A percentile compares a stretch with the other conserved stretches of the same genome.
These are phyloP conservation scores for Agapanthus africanus DNA, from an alignment of 106 monocot species.

Conservation along the genomic window DNA sequence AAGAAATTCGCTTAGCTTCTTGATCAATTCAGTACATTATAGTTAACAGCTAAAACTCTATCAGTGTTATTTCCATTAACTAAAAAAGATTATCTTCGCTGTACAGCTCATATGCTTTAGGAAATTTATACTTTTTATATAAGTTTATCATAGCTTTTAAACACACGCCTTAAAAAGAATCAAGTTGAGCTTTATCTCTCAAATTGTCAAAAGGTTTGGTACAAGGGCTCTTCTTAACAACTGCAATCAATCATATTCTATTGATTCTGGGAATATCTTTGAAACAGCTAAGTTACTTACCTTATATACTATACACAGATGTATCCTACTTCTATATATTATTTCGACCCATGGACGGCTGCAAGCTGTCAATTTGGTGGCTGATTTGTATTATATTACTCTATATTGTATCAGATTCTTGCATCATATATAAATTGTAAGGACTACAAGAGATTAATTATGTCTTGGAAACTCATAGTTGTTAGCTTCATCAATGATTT, in stretches of 20 bases:
- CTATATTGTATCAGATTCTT: not conserved
- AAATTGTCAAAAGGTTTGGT: conserved; percentile 1
- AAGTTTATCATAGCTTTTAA: not conserved
- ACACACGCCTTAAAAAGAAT: not conserved
- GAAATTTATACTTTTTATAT: not conserved
- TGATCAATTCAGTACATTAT: not conserved
- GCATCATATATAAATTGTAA: not conserved
- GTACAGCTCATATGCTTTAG: not conserved
- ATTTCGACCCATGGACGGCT: not conserved
- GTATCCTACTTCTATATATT: not conserved
- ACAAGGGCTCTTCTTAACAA: not conserved
- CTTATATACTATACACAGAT: not conserved
- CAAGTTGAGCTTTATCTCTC: not conserved
- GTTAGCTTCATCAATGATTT: not conserved
- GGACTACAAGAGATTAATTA: not conserved
- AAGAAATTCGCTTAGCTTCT: not conserved
- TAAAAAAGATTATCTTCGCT: not conserved
- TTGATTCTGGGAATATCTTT: not conserved
- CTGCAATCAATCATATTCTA: not conserved
- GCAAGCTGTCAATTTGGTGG: conserved; percentile 7
- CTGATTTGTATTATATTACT: not conserved
- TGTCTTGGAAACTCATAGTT: not conserved
- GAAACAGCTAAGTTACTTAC: conserved; percentile 1
- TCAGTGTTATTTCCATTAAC: not conserved
- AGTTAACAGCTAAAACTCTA: conserved; percentile 2